Evolutionary conservation across 768 basidiomycete species (phyloP).

Genomic region (Coprinopsis cinerea): DNA sequence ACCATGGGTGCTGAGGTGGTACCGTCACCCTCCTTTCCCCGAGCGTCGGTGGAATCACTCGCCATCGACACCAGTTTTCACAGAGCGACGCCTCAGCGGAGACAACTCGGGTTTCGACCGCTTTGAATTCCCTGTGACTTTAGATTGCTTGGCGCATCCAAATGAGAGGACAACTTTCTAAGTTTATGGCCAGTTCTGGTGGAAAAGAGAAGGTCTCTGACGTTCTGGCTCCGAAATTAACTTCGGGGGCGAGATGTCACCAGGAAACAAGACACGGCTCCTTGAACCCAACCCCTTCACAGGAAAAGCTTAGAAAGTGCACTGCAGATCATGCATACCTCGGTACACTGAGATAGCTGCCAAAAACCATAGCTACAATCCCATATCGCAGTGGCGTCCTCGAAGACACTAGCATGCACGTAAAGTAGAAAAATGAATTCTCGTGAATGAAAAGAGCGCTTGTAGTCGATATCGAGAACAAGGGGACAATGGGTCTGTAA

Average conservation of each 20-base stretch:
- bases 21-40: background rate
- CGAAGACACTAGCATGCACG: too few species aligned
- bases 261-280: background rate
- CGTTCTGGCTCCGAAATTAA: constrained; percentile 1
- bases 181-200: background rate
- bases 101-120: constrained; percentile 1
- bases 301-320: background rate
- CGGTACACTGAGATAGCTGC: too few species aligned
- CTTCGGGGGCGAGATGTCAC: constrained; percentile 6
- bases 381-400: too few species aligned
- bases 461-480: background rate
- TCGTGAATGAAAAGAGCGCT: background rate
- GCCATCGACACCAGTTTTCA: background rate
- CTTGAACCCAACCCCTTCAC: too few species aligned
- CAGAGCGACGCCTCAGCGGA: background rate
- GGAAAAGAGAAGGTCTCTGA: background rate
- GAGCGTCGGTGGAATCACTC: background rate
- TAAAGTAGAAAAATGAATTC: background rate
- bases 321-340: background rate
- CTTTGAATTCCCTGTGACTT: background rate
- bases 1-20: background rate
- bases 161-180: constrained; percentile 1
- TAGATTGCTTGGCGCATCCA: background rate
- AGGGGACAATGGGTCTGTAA: background rate
- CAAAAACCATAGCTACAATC: too few species aligned